Percentiles rank a stretch among this genome's conserved stretches.
Evolutionary conservation across 2,329 filamentous ascomycete species (phyloP).

Genomic region (Exophiala sp.): DNA sequence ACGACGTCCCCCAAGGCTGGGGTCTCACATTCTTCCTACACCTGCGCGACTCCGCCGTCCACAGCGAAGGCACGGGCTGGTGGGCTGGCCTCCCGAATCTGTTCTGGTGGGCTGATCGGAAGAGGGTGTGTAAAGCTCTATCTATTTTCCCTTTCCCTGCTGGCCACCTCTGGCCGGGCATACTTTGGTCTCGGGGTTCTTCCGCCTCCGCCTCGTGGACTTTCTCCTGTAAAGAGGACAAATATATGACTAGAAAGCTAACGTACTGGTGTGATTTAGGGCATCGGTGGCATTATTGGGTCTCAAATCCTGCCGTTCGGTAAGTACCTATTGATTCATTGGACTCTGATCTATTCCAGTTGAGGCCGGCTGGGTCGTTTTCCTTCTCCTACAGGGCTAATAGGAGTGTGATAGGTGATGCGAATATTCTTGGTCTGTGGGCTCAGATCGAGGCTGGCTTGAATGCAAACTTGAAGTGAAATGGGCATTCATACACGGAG

Average conservation of each 20-base stretch:
- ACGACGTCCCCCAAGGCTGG: slow-evolving; percentile 56
- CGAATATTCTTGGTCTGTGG: slow-evolving; percentile 27
- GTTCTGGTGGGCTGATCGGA: slow-evolving; percentile 59
- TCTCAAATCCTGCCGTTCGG: slow-evolving; percentile 29
- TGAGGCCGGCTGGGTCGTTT: background rate
- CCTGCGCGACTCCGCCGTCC: slow-evolving; percentile 42
- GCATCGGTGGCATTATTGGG: slow-evolving; percentile 28
- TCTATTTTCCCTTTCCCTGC: too few species aligned
- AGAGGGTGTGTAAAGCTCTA: slow-evolving; percentile 46
- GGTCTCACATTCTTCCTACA: slow-evolving; percentile 56
- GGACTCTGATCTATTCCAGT: background rate
- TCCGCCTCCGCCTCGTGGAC: too few species aligned
- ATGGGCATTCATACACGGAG: background rate
- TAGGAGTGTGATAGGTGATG: slow-evolving; percentile 15
- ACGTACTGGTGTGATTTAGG: slow-evolving; percentile 15
- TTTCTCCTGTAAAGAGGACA: too few species aligned
- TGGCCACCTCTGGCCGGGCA: too few species aligned
- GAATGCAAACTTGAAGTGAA: slow-evolving; percentile 15
- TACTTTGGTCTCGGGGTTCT: too few species aligned
- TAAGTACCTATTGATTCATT: slow-evolving; percentile 1
- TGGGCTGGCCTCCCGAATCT: slow-evolving; percentile 58
- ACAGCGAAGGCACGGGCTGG: slow-evolving; percentile 46
- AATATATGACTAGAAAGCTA: slow-evolving; percentile 4
- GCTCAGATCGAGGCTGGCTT: slow-evolving; percentile 26
- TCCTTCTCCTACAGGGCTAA: background rate